These are phyloP conservation scores for Euphorbia pulcherrima DNA, from an alignment of 345 rosid genomes.

Conservation along the genomic window DNA sequence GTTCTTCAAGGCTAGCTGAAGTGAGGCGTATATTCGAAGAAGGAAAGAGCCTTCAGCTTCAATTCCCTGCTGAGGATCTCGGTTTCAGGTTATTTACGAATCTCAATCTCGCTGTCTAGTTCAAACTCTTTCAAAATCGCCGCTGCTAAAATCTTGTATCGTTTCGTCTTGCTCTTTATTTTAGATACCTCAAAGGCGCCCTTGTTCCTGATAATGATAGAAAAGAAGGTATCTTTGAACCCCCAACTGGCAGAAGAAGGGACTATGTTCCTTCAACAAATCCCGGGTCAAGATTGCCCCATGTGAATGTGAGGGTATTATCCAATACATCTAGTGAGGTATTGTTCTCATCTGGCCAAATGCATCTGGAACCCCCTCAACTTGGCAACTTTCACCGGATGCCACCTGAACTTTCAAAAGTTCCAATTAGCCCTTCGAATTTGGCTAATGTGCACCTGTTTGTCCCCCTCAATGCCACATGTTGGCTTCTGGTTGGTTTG, in stretches of 20 bases:
- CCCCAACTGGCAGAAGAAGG: conserved; percentile 68
- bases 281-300: conserved; percentile 90
- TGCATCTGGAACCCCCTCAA: too few relatives aligned
- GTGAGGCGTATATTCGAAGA: conserved; percentile 65
- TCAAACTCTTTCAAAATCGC: neutral
- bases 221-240: conserved; percentile 24
- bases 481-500: too few relatives aligned
- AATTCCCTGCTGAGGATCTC: conserved; percentile 99
- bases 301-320: conserved; percentile 53
- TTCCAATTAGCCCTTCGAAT: too few relatives aligned
- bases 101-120: conserved; percentile 1
- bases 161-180: conserved; percentile 5
- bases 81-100: conserved; percentile 59
- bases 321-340: conserved; percentile 46
- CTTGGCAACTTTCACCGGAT: too few relatives aligned
- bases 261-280: conserved; percentile 72
- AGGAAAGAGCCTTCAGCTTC: conserved; percentile 93
- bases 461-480: too few relatives aligned
- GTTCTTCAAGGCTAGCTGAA: conserved; percentile 66
- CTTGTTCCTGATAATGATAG: conserved; percentile 49
- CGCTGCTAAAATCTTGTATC: conserved; percentile 6
- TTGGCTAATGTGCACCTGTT: too few relatives aligned
- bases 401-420: too few relatives aligned
- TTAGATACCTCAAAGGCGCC: conserved; percentile 80
- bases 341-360: too few relatives aligned